phyloP scores from a whole-genome alignment of 108 stramenopile species.

The Nitzschia sp. region DNA sequence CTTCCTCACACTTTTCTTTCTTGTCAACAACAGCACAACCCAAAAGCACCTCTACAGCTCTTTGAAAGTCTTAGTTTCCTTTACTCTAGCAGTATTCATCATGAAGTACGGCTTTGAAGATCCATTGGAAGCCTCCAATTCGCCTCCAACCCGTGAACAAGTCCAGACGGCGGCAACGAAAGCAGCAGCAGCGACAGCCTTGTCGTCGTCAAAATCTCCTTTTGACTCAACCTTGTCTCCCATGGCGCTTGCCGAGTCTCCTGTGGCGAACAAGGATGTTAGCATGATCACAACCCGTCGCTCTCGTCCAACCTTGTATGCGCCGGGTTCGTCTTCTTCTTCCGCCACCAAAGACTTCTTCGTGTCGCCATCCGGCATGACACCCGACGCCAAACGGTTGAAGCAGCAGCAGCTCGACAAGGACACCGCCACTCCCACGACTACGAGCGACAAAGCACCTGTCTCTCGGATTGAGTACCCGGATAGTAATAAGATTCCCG shows the following conservation, averaged over 20 bases:
- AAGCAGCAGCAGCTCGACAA: background rate
- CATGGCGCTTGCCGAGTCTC: background rate
- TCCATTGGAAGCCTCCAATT: too few species aligned
- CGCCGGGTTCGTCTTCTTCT: background rate
- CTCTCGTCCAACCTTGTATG: background rate
- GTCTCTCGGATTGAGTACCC: conserved; percentile 25
- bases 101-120: too few species aligned
- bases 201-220: background rate
- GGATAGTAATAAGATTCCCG: background rate
- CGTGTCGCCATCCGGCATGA: background rate
- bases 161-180: too few species aligned
- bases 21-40: too few species aligned
- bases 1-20: too few species aligned
- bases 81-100: too few species aligned
- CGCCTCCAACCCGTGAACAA: too few species aligned
- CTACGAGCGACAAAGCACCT: background rate
- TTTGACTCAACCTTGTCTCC: background rate
- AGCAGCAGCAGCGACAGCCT: background rate
- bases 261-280: background rate
- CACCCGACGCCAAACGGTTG: conserved; percentile 12
- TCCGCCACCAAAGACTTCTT: background rate
- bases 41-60: too few species aligned
- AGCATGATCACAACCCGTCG: conserved; percentile 14
- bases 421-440: background rate
- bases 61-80: too few species aligned